A percentile compares a stretch with the other conserved stretches of the same genome.
Evolutionary conservation across 495 filamentous ascomycete species (phyloP).

Genomic region (Penicillium alfredii): DNA sequence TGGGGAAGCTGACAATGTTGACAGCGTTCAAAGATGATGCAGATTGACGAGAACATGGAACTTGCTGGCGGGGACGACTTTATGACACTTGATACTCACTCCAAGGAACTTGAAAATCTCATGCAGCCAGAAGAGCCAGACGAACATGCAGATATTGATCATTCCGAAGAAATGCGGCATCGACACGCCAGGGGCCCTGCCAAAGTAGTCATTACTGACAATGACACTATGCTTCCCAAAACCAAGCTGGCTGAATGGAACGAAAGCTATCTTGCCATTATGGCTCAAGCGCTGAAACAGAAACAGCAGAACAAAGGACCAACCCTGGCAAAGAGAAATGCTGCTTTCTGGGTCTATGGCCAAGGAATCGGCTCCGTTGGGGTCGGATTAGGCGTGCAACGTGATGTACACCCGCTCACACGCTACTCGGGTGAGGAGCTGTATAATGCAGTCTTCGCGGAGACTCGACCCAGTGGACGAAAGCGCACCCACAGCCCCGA

Average conservation of each 20-base stretch:
- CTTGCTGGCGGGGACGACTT: too few relatives aligned
- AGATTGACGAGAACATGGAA: slow-evolving; percentile 1
- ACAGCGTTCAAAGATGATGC: too few relatives aligned
- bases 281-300: slow-evolving; percentile 37
- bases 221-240: slow-evolving; percentile 39
- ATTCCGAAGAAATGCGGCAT: background rate
- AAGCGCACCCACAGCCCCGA: slow-evolving; percentile 39
- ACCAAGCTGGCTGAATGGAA: slow-evolving; percentile 53
- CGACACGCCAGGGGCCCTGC: slow-evolving; percentile 26
- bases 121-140: too few relatives aligned
- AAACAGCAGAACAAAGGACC: slow-evolving; percentile 37
- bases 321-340: slow-evolving; percentile 50
- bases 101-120: too few relatives aligned
- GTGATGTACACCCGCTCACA: slow-evolving; percentile 39
- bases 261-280: slow-evolving; percentile 51
- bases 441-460: slow-evolving; percentile 37
- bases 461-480: slow-evolving; percentile 13
- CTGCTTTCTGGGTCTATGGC: slow-evolving; percentile 47
- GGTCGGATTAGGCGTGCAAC: slow-evolving; percentile 34
- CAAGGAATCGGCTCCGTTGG: slow-evolving; percentile 54
- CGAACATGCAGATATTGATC: background rate
- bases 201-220: slow-evolving; percentile 25
- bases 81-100: too few relatives aligned
- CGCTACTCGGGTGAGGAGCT: slow-evolving; percentile 53
- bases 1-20: too few relatives aligned